Evolutionary conservation across 768 basidiomycete genomes (phyloP), one percentile per base, ranked within the genome.

Genomic region (Kwoniella pini): DNA sequence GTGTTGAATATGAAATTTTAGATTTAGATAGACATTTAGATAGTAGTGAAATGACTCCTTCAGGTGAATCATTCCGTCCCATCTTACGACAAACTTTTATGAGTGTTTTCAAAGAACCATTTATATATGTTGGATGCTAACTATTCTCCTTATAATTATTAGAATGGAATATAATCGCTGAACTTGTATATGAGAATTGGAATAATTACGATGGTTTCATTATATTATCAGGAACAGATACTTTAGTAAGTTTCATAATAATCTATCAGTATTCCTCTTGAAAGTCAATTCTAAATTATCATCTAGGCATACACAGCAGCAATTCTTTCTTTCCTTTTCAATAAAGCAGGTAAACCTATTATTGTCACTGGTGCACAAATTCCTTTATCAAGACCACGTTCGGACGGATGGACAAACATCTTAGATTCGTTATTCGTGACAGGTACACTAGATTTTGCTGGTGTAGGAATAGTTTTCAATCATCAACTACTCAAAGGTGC

Each of bases 1-100:
- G 61, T 38, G 62, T 63, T 3, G 54, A 60, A 27, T 74, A 74
- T 59, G 72, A 74, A 52, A 74, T 74, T 11, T 40, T 71, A 59
- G 72, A 74, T 60, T 38, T 74, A 60, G 70, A 71, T 42, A 60
- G 60, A 46, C 70, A 71, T 66, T 61, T 74, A 64, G 72, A 74
- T 40, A 71, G 70, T 52, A 63, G 60, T 31, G 72, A 74, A 58
- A 74, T 74, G 72, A 74, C 72, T 3, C 72, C 72, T 13, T 53
- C 55, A 24, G 70, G 72, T 74, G 53, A 48, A 68, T 63, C 30
- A 12, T 17, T 27, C 43, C 28, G 4, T 13, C 24, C 26, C 28
- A 38, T 22, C 24, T 36, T 7, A 7, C 33, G 7, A 7, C 7
- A 36, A 36, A 36, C 33, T 15, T n/a, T n/a, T n/a, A n/a, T n/a